A percentile compares a stretch with the other conserved stretches of the same genome.
Conservation (phyloP, 768 basidiomycete species). For the Gautieria morchelliformis region DNA sequence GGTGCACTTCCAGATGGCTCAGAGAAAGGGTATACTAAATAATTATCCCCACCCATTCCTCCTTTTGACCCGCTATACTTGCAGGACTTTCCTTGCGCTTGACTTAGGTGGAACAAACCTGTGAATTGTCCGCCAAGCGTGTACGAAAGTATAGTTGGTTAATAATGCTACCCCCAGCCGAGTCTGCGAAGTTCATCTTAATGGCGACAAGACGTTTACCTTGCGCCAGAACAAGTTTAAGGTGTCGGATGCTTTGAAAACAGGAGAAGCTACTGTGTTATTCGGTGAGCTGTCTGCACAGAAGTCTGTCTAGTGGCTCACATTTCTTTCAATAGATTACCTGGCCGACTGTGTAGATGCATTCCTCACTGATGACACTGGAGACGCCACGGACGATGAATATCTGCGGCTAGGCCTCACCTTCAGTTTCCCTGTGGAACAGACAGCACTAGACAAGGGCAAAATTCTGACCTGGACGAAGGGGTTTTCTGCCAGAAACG, state of each 20-base stretch:
- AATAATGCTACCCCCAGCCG: constrained; percentile 41
- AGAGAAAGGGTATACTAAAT: constrained; percentile 70
- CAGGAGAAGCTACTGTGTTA: constrained; percentile 77
- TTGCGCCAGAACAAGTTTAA: constrained; percentile 95
- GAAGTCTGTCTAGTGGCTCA: constrained; percentile 4
- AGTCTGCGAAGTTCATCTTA: constrained; percentile 88
- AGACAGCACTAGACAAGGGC: constrained; percentile 85
- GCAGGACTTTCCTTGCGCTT: constrained; percentile 87
- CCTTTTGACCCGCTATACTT: background rate
- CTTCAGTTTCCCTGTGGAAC: constrained; percentile 96
- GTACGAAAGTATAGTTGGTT: background rate
- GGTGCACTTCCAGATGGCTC: constrained; percentile 80
- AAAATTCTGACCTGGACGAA: constrained; percentile 94
- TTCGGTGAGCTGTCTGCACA: constrained; percentile 50
- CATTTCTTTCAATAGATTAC: constrained; percentile 57
- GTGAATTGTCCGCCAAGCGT: constrained; percentile 35
- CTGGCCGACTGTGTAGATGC: constrained; percentile 94
- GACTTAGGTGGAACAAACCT: constrained; percentile 98
- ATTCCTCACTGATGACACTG: constrained; percentile 67
- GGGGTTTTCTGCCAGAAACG: constrained; percentile 88
- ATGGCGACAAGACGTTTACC: constrained; percentile 81
- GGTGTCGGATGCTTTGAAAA: constrained; percentile 88
- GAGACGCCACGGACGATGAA: constrained; percentile 23
- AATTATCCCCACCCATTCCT: background rate
- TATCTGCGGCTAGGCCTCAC: constrained; percentile 75